A percentile compares a stretch with the other conserved stretches of the same genome.
These are phyloP conservation scores for Xeromyces bisporus DNA, from an alignment of 495 filamentous ascomycete genomes.

Conservation along the genomic window DNA sequence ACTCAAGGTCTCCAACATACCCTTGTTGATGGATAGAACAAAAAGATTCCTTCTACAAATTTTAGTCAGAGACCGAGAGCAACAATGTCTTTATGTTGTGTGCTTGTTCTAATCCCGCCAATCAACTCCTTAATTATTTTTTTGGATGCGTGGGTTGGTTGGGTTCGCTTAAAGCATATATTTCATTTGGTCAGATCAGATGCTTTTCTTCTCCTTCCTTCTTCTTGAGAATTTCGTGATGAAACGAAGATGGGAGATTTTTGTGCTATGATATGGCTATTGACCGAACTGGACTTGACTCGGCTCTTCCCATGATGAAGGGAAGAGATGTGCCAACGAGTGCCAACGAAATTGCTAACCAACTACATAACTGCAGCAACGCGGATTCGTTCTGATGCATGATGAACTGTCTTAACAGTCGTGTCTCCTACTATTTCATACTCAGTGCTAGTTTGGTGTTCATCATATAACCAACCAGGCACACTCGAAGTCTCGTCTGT, in stretches of 20 bases:
- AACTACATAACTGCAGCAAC: too few relatives aligned
- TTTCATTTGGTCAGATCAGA: conserved; percentile 1
- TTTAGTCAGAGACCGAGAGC: conserved; percentile 31
- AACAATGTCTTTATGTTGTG: conserved; percentile 10
- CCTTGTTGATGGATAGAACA: conserved; percentile 20
- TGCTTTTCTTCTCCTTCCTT: too few relatives aligned
- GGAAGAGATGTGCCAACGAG: too few relatives aligned
- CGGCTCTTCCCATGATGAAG: too few relatives aligned
- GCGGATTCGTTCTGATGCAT: too few relatives aligned
- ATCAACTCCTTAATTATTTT: conserved; percentile 12
- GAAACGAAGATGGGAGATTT: not conserved
- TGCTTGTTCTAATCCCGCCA: conserved; percentile 35
- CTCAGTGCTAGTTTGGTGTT: too few relatives aligned
- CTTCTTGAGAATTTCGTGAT: conserved; percentile 1
- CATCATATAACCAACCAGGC: too few relatives aligned
- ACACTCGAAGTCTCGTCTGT: conserved; percentile 35
- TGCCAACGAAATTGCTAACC: too few relatives aligned
- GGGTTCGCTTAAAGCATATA: conserved; percentile 38
- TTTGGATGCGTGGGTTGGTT: conserved; percentile 14
- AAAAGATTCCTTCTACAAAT: conserved; percentile 20
- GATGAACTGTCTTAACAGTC: too few relatives aligned
- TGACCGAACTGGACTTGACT: too few relatives aligned
- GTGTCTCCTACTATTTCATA: too few relatives aligned
- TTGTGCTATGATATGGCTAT: not conserved
- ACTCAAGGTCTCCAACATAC: conserved; percentile 31